Evolutionary conservation across 1,284 basidiomycete genomes (phyloP).

Genomic region (Singerocomus inundabilis): DNA sequence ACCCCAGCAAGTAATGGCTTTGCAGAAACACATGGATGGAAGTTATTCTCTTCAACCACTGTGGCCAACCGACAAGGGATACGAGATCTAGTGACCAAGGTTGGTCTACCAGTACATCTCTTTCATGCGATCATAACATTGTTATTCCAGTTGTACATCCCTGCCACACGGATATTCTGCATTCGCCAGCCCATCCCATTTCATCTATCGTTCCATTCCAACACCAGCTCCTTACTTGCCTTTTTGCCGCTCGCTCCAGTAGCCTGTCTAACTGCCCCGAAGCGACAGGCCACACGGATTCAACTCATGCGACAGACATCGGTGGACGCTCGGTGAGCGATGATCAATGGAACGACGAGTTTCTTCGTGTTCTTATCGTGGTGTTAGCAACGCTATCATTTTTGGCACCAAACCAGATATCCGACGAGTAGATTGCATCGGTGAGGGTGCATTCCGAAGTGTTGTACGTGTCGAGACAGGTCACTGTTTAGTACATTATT

Average conservation of each 20-base stretch:
- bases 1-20: conserved; percentile 37
- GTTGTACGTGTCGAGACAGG: conserved; percentile 42
- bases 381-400: conserved; percentile 35
- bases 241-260: conserved; percentile 59
- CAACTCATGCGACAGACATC: conserved; percentile 64
- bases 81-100: conserved; percentile 46
- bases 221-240: conserved; percentile 52
- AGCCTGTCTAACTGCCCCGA: conserved; percentile 33
- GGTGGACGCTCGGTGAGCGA: conserved; percentile 60
- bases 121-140: not conserved
- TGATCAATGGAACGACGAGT: not conserved
- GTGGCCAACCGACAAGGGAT: conserved; percentile 34
- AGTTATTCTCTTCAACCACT: conserved; percentile 44
- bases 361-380: conserved; percentile 4
- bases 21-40: conserved; percentile 49
- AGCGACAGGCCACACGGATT: conserved; percentile 50
- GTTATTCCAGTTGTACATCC: conserved; percentile 47
- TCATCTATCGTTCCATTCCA: conserved; percentile 56
- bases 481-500: not conserved
- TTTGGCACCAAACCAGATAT: conserved; percentile 62
- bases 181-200: conserved; percentile 62
- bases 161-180: conserved; percentile 56
- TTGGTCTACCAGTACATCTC: conserved; percentile 19
- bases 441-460: conserved; percentile 58
- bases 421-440: conserved; percentile 63